phyloP scores from a whole-genome alignment of 2,329 filamentous ascomycete genomes.

The Geoglossum cookeanum region DNA sequence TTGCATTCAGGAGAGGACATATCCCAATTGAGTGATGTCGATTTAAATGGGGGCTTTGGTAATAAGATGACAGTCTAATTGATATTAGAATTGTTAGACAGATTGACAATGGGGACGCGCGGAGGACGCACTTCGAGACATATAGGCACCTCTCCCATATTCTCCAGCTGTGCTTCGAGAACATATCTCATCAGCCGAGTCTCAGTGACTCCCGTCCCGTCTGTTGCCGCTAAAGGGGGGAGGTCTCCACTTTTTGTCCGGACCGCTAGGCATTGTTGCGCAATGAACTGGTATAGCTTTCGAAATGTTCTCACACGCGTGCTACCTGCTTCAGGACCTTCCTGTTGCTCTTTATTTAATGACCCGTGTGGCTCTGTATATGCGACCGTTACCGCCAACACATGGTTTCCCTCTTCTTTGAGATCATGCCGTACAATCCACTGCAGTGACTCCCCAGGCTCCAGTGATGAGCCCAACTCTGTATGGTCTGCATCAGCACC shows the following conservation, averaged over 20 bases:
- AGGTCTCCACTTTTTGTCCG: conserved; percentile 67
- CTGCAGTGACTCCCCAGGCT: conserved; percentile 51
- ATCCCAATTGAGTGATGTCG: conserved; percentile 36
- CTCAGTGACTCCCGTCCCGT: conserved; percentile 21
- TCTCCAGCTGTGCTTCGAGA: conserved; percentile 88
- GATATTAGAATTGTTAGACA: conserved; percentile 3
- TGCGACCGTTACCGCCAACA: conserved; percentile 79
- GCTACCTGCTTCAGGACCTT: conserved; percentile 27
- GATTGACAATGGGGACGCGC: not conserved
- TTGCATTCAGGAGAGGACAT: conserved; percentile 18
- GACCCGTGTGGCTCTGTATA: conserved; percentile 69
- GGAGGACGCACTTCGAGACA: conserved; percentile 42
- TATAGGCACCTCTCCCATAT: conserved; percentile 69
- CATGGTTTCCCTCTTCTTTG: conserved; percentile 85
- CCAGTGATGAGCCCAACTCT: conserved; percentile 21
- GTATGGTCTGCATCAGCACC: conserved; percentile 10
- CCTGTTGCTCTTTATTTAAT: conserved; percentile 16
- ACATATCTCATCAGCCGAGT: conserved; percentile 37
- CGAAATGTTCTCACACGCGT: conserved; percentile 66
- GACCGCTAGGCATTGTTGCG: conserved; percentile 75
- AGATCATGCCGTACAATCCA: conserved; percentile 70
- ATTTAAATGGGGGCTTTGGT: conserved; percentile 32
- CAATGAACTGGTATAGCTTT: conserved; percentile 93
- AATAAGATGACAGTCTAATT: conserved; percentile 27
- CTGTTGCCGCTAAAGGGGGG: conserved; percentile 22